These are phyloP conservation scores for Erythrobasidium yunnanense DNA, from an alignment of 768 basidiomycete species.

Conservation along the genomic window DNA sequence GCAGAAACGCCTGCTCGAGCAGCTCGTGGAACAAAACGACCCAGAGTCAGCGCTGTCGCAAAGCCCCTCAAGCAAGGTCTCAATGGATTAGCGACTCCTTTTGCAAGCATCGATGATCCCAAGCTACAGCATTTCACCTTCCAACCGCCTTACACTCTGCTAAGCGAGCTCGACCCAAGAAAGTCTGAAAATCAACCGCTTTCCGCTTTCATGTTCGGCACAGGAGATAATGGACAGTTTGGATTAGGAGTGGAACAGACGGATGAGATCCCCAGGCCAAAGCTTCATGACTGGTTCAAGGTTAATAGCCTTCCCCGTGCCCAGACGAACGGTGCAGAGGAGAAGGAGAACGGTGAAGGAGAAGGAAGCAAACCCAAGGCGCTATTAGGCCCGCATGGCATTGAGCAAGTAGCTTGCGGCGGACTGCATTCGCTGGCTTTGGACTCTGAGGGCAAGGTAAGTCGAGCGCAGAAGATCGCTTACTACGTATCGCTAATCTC, in stretches of 20 bases:
- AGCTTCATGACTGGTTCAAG: conserved; percentile 63
- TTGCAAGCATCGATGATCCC: background rate
- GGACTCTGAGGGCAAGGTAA: conserved; percentile 75
- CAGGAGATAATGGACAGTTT: conserved; percentile 86
- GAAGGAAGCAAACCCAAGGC: conserved; percentile 26
- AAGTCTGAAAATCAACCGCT: conserved; percentile 9
- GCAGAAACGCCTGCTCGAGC: background rate
- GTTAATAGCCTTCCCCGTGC: conserved; percentile 48
- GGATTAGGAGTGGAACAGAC: conserved; percentile 68
- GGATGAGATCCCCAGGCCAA: conserved; percentile 64
- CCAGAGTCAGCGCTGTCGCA: background rate
- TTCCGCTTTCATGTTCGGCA: conserved; percentile 70
- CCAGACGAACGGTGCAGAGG: background rate
- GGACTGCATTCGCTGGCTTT: conserved; percentile 82
- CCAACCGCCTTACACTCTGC: background rate
- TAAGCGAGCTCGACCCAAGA: background rate
- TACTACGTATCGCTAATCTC: background rate
- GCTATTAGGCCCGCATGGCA: conserved; percentile 46
- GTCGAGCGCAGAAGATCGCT: conserved; percentile 31
- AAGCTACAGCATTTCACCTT: background rate
- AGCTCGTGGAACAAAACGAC: background rate
- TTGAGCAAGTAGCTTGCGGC: conserved; percentile 68
- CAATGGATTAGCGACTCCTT: background rate
- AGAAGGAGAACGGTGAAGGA: conserved; percentile 41
- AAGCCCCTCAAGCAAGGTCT: conserved; percentile 6